phyloP scores from a whole-genome alignment of 1,139 yeast species.

The Scheffersomyces insectosa region DNA sequence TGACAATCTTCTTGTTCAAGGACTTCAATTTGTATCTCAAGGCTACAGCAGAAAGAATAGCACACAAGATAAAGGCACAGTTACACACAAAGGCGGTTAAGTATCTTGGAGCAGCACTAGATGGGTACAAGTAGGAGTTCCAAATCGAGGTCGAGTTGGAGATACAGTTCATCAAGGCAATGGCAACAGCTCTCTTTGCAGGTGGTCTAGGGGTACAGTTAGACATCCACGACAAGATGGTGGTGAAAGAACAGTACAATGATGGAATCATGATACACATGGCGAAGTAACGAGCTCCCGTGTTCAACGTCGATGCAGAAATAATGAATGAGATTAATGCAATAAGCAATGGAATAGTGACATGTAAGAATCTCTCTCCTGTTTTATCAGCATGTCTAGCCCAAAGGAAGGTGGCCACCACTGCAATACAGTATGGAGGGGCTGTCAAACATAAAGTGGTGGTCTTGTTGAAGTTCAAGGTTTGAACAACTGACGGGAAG shows the following conservation, averaged over 20 bases:
- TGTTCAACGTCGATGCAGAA: constrained; percentile 53
- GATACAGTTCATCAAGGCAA: constrained; percentile 52
- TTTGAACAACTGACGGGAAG: constrained; percentile 60
- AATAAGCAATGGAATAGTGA: constrained; percentile 43
- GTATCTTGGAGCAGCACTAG: constrained; percentile 43
- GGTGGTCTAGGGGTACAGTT: constrained; percentile 54
- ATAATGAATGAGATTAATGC: constrained; percentile 54
- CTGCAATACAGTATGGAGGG: constrained; percentile 60
- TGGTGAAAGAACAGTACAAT: constrained; percentile 56
- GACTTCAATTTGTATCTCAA: constrained; percentile 39
- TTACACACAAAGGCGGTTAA: constrained; percentile 49
- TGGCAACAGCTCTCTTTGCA: constrained; percentile 52
- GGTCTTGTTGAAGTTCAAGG: constrained; percentile 50
- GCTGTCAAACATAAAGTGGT: constrained; percentile 58
- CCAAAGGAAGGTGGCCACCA: constrained; percentile 53
- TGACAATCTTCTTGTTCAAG: constrained; percentile 44
- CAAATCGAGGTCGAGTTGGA: constrained; percentile 56
- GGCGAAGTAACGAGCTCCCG: constrained; percentile 60
- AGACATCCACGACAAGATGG: constrained; percentile 58
- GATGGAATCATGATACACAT: constrained; percentile 65
- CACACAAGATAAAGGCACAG: constrained; percentile 44
- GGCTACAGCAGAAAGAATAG: constrained; percentile 40
- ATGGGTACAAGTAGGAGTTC: constrained; percentile 52
- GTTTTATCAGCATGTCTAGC: constrained; percentile 59
- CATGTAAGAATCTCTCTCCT: constrained; percentile 58